These are phyloP conservation scores for Hymenotorrendiella dingleyae DNA, from an alignment of 2,329 filamentous ascomycete genomes.

Conservation along the genomic window DNA sequence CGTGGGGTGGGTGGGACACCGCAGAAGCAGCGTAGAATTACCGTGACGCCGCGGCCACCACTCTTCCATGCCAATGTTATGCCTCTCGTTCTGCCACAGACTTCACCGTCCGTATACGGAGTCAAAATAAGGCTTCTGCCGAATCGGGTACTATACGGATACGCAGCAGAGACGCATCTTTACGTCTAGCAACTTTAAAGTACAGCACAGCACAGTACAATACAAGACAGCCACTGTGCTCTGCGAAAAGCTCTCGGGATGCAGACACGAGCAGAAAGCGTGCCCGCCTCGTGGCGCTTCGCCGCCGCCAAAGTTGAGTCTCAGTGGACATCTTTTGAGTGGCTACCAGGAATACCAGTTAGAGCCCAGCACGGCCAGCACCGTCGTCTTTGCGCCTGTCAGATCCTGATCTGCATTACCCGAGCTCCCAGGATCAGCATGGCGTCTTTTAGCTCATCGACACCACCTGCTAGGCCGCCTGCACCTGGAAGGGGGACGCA, in stretches of 20 bases:
- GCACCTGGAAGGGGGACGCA: constrained; percentile 4
- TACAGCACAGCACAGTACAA: no score
- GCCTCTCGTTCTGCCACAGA: no score
- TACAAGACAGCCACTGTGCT: neutral
- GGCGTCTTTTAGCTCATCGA: constrained; percentile 28
- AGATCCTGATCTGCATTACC: constrained; percentile 28
- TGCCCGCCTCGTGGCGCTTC: constrained; percentile 9
- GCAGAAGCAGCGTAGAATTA: neutral
- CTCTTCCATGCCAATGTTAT: no score
- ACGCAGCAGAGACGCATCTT: no score
- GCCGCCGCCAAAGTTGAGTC: neutral
- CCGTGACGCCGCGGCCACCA: constrained; percentile 1
- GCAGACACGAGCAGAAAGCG: constrained; percentile 4
- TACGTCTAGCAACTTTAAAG: no score
- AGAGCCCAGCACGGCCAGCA: no score
- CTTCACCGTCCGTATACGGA: no score
- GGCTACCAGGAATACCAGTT: constrained; percentile 14
- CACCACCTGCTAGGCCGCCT: no score
- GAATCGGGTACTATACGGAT: no score
- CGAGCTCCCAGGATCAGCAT: constrained; percentile 27
- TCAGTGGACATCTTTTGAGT: constrained; percentile 7
- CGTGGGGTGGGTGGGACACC: no score
- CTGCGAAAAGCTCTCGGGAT: neutral
- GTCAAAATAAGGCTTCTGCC: no score
- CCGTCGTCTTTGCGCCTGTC: constrained; percentile 20